A percentile compares a stretch with the other conserved stretches of the same genome.
Conservation (phyloP, 2,329 filamentous ascomycete species). For the Pyricularia sp. region DNA sequence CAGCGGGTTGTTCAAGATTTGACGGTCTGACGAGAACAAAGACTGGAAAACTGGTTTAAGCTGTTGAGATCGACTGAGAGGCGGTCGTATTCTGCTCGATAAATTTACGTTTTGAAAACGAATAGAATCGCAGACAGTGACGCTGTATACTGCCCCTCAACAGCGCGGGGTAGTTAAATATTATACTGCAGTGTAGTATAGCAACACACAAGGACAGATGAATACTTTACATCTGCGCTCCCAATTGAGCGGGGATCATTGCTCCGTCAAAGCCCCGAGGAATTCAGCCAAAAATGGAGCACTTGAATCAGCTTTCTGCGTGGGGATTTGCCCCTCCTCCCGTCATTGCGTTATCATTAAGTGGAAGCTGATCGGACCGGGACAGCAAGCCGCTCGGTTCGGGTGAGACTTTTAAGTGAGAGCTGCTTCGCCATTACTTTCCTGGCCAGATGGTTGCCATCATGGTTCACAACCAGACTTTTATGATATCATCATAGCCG, state of each 20-base stretch:
- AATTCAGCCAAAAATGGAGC: slow-evolving; percentile 1
- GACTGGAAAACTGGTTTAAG: too few species aligned
- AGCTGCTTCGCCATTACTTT: neutral
- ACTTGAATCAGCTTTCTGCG: neutral
- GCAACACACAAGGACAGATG: neutral
- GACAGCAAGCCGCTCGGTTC: neutral
- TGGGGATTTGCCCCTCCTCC: neutral
- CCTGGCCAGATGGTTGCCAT: neutral
- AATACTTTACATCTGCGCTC: neutral
- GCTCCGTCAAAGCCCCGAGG: neutral
- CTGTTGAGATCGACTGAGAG: neutral
- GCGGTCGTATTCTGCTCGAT: neutral
- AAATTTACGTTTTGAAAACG: too few species aligned
- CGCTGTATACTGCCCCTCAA: neutral
- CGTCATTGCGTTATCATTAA: neutral
- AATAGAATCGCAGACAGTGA: neutral
- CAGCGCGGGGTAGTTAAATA: neutral
- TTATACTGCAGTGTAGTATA: neutral
- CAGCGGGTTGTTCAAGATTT: too few species aligned
- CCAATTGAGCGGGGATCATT: neutral
- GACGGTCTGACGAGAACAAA: too few species aligned
- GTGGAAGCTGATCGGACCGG: neutral
- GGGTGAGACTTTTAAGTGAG: neutral
- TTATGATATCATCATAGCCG: neutral
- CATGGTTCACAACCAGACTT: neutral